A percentile compares a stretch with the other conserved stretches of the same genome.
These are phyloP conservation scores for Heracleum sosnowskyi DNA, from an alignment of 129 eudicot genomes.

Conservation along the genomic window DNA sequence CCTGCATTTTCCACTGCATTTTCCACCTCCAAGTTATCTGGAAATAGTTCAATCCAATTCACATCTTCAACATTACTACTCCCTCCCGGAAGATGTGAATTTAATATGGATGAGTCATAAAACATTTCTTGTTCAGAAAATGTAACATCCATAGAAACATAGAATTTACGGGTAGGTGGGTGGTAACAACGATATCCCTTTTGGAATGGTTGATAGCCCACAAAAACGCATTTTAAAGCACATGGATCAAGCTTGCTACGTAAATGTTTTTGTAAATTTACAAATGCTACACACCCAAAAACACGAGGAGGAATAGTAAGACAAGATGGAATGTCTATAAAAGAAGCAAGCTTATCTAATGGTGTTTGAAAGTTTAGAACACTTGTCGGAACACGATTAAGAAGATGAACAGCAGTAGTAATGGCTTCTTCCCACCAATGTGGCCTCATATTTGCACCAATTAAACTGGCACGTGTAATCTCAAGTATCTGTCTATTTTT, in stretches of 20 bases:
- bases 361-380: too few species aligned
- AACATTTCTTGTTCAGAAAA: background rate
- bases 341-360: background rate
- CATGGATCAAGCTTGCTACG: too few species aligned
- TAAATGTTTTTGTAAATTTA: background rate
- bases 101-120: too few species aligned
- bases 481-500: background rate
- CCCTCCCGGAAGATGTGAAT: too few species aligned
- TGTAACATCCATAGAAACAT: conserved; percentile 9
- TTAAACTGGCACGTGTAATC: background rate
- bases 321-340: conserved; percentile 3
- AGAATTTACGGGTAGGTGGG: background rate
- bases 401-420: background rate
- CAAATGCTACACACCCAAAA: background rate
- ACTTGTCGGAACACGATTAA: too few species aligned
- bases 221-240: background rate
- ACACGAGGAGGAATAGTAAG: conserved; percentile 1
- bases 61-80: too few species aligned
- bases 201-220: background rate
- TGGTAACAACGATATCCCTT: conserved; percentile 8
- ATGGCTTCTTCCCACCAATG: background rate
- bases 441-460: background rate
- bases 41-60: too few species aligned
- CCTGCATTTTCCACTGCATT: too few species aligned
- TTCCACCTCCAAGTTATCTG: too few species aligned